Evolutionary conservation across 1,284 basidiomycete species (phyloP), one percentile per base, ranked within the genome.

Genomic region (Bothia castanella): DNA sequence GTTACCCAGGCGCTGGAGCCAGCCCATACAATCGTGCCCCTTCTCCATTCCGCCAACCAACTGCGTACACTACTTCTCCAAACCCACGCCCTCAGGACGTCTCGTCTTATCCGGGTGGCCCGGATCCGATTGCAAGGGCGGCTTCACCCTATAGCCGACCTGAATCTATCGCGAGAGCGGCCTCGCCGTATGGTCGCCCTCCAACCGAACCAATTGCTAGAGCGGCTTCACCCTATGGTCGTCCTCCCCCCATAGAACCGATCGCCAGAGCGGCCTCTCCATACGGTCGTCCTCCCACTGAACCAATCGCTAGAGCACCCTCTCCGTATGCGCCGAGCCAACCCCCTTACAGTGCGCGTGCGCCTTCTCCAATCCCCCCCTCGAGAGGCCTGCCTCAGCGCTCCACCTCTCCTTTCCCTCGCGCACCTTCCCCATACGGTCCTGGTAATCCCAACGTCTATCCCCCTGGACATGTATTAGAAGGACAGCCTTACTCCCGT

Each of bases 381-480:
- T 54, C 55, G 34, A 57, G 62, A 25, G 53, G 63, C 16, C 64
- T 64, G 4, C 61, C 62, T 42, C 71, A 49, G 50, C 51, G 62
- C 42, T 51, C 63, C 34, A 58, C 63, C 53, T 56, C 74, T 69
- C 49, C 72, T 63, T 58, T 73, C 70, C 53, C 72, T 42, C 67
- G 66, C 31, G 69, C 63, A 23, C 66, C 65, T 14, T 71, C 69
- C 7, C 71, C 70, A 9, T 72, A 67, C 47, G 55, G 45, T 13
- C 56, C 58, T 29, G 57, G 61, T 45, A 57, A 43, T 14, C 40
- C 58, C 21, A 2, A 30, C 8, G 63, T 74, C n/a, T 81, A 82
- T 61, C 76, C 80, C 43, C 62, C 69, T n/a, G 77, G 78, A 2
- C 79, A 82, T 62, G 66, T 77, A 34, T 55, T 79, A 53, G 80